Base-by-base conservation (phyloP, 495 filamentous ascomycete species). In the Lasiosphaeria hispida region DNA sequence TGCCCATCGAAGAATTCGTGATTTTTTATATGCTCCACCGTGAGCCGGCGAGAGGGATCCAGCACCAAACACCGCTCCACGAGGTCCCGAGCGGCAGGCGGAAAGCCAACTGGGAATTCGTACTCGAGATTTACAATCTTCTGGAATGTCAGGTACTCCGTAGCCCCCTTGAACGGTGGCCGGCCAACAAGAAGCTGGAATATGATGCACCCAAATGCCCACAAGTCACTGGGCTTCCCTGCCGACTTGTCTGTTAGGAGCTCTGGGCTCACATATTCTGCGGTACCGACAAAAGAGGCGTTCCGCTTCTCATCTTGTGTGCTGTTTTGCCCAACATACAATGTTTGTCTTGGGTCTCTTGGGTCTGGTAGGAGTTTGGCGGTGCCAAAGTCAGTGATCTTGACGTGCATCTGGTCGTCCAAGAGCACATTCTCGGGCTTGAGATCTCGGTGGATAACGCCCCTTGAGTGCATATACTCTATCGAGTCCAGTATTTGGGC, bases 131-230 rank as follows among this genome's bases (percentile, higher is more conserved):
- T 83, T 41, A 99, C 90, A 60, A 99, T 99, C 73, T 97, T 97
- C 68, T 99, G 95, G 70, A 99, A 99, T 0, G 95, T 99, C 60
- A 90, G 83, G 64, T 97, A 99, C 71, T 99, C 95, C 63, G 96
- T 96, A n/a, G 80, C 88, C 2, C 87, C 95, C 71, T 99, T 99
- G 78, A 99, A 99, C 0, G 95, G 95, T 11, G 95, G 95, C 45
- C 95, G 84, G 13, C 95, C 95, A 30, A 89, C 89, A 37, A 99
- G 76, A 34, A 99, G 81, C 73, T 99, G 95, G 70, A 96, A 99
- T 57, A 99, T 87, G 59, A 99, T 99, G 72, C 95, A 99, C n/a
- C 95, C 95, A 77, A 97, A 97, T 3, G 95, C 95, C 95, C 95
- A 99, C 35, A 99, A 73, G 70, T 99, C 95, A 66, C 92, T 96